Evolutionary conservation across 257 asterid species (phyloP).

Genomic region (Solanum chilense): DNA sequence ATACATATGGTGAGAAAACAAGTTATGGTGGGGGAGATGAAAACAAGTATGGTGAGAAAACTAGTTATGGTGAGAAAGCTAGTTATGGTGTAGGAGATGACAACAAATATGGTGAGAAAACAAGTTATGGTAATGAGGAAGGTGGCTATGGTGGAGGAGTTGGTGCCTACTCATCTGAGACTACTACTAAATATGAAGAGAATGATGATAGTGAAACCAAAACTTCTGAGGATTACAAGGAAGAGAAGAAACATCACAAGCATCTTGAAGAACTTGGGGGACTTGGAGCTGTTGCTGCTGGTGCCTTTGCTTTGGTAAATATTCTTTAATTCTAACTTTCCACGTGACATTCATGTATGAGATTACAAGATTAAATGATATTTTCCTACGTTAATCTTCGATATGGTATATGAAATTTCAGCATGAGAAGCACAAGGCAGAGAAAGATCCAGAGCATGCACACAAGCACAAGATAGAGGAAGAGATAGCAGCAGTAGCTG

Average conservation of each 20-base stretch:
- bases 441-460: conserved; percentile 58
- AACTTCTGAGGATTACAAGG: conserved; percentile 17
- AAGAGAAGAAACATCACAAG: conserved; percentile 49
- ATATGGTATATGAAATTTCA: neutral
- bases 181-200: conserved; percentile 1
- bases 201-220: neutral
- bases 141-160: neutral
- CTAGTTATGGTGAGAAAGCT: neutral
- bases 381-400: too few relatives aligned
- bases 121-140: neutral
- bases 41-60: neutral
- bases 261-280: conserved; percentile 43
- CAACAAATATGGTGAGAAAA: neutral
- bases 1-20: neutral
- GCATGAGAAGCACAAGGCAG: conserved; percentile 67
- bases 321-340: neutral
- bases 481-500: conserved; percentile 36
- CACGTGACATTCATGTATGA: too few relatives aligned
- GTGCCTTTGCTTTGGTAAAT: conserved; percentile 55
- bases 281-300: conserved; percentile 39
- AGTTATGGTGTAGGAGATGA: neutral
- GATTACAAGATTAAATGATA: too few relatives aligned
- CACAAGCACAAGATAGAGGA: conserved; percentile 54
- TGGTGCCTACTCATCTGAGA: neutral
- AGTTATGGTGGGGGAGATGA: neutral